Conservation (phyloP, 352 stramenopile genomes). For the Globisporangium rhizosaccharum region DNA sequence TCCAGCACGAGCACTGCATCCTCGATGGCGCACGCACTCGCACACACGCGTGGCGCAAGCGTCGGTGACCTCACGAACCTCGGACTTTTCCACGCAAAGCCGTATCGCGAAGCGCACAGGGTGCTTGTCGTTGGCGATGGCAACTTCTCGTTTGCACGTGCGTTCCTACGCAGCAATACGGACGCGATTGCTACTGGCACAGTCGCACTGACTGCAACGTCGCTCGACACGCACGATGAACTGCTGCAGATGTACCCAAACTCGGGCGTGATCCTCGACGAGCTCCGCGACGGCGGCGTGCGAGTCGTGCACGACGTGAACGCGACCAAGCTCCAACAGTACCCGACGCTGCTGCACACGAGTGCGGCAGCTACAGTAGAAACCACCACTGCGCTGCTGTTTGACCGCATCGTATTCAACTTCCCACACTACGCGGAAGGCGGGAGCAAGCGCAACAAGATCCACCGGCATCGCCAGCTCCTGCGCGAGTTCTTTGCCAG, state of each 20-base stretch:
- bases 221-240: constrained; percentile 58
- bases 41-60: background rate
- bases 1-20: background rate
- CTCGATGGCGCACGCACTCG: background rate
- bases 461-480: constrained; percentile 74
- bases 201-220: constrained; percentile 52
- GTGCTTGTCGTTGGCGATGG: constrained; percentile 80
- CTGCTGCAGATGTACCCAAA: constrained; percentile 76
- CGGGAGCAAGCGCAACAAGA: constrained; percentile 77
- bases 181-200: constrained; percentile 9
- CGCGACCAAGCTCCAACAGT: constrained; percentile 54
- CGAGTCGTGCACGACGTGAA: constrained; percentile 66
- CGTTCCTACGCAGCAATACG: constrained; percentile 53
- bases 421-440: constrained; percentile 81
- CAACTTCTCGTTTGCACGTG: constrained; percentile 83
- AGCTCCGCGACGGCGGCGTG: constrained; percentile 45
- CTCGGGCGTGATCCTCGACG: constrained; percentile 37
- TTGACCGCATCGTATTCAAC: constrained; percentile 84
- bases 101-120: constrained; percentile 5
- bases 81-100: constrained; percentile 20
- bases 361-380: background rate
- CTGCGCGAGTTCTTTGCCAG: constrained; percentile 75
- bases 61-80: constrained; percentile 55
- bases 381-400: constrained; percentile 4
- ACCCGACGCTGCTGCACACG: constrained; percentile 13